These are phyloP conservation scores for Saturnispora gosingensis DNA, from an alignment of 805 yeast genomes.

Conservation along the genomic window DNA sequence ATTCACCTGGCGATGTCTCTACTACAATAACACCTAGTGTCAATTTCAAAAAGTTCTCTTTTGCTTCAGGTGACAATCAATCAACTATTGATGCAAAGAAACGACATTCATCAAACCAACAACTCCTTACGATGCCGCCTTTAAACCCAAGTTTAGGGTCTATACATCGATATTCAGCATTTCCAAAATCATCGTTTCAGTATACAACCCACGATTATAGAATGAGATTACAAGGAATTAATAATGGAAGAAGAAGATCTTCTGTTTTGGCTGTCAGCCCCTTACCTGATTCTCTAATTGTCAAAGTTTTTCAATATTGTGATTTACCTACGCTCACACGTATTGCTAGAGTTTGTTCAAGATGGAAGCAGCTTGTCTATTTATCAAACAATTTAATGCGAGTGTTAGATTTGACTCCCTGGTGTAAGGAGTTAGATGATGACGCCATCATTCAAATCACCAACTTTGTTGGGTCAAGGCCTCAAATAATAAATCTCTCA, in stretches of 20 bases:
- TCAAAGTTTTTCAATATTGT: constrained; percentile 43
- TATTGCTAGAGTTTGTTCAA: constrained; percentile 45
- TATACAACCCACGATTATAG: constrained; percentile 50
- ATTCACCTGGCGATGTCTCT: background rate
- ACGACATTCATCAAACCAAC: background rate
- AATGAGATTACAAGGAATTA: constrained; percentile 36
- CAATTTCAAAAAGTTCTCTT: constrained; percentile 8
- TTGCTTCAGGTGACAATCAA: background rate
- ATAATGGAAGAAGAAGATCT: constrained; percentile 40
- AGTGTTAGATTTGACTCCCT: constrained; percentile 47
- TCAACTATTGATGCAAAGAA: background rate
- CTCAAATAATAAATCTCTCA: constrained; percentile 50
- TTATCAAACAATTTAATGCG: constrained; percentile 46
- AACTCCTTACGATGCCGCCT: constrained; percentile 15
- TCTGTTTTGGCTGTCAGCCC: constrained; percentile 50
- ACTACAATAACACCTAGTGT: background rate
- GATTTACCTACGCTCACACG: constrained; percentile 54
- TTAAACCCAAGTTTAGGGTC: constrained; percentile 23
- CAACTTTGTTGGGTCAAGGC: constrained; percentile 64
- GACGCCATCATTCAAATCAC: constrained; percentile 47
- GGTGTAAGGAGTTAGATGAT: constrained; percentile 56
- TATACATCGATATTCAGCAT: constrained; percentile 18
- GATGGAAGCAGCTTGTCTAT: constrained; percentile 60
- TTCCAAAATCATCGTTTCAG: constrained; percentile 30
- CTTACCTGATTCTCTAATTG: constrained; percentile 50